These are phyloP conservation scores for Trichosporon faecale DNA, from an alignment of 1,284 basidiomycete species.

Conservation along the genomic window DNA sequence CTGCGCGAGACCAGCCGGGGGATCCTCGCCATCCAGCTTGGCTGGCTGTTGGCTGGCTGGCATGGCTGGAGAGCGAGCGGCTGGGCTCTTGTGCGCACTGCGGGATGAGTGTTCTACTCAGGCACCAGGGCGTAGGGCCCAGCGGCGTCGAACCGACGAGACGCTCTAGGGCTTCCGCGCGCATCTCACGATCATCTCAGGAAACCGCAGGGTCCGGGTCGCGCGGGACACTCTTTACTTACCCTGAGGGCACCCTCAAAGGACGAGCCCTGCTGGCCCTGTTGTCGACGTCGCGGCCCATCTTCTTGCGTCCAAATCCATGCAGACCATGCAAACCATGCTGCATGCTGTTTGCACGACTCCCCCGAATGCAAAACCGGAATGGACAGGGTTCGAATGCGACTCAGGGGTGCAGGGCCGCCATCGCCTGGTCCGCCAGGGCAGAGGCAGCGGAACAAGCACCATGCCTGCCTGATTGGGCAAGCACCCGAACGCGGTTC, in stretches of 20 bases:
- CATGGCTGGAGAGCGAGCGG: not conserved
- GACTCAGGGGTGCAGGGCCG: not conserved
- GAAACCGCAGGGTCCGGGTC: not conserved
- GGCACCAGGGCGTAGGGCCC: not conserved
- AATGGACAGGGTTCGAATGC: not conserved
- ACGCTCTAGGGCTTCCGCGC: not conserved
- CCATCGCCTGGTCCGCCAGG: not conserved
- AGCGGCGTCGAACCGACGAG: not conserved
- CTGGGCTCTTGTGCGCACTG: conserved; percentile 3
- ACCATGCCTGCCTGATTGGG: not conserved
- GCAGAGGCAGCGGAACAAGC: not conserved
- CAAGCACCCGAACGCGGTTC: not conserved
- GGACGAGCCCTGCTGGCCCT: not conserved
- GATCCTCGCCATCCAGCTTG: not conserved
- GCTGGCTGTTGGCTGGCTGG: no score
- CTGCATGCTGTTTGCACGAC: not conserved
- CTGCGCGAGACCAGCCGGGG: not conserved
- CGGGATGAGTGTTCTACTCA: conserved; percentile 3
- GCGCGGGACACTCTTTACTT: not conserved
- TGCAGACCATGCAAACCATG: no score
- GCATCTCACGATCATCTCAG: conserved; percentile 7
- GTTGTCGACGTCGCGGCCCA: not conserved
- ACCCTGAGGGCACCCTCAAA: not conserved
- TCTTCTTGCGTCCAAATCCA: not conserved
- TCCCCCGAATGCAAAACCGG: not conserved